phyloP scores from a whole-genome alignment of 148 eudicot species.

The Rhododendron vialii region DNA sequence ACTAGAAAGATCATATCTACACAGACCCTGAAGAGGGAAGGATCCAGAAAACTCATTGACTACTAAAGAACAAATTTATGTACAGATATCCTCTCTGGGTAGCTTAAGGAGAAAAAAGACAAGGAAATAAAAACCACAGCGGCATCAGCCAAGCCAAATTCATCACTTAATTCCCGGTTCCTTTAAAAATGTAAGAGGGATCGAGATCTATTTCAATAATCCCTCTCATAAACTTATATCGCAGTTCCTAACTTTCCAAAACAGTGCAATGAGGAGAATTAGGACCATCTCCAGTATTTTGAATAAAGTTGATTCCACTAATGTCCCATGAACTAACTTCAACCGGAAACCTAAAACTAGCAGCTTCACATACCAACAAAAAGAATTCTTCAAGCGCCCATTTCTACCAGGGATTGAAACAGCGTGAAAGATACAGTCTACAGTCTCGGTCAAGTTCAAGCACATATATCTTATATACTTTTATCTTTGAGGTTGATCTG shows the following conservation, averaged over 20 bases:
- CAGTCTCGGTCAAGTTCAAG: not conserved
- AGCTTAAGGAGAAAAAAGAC: not conserved
- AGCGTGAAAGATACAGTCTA: slow-evolving; percentile 3
- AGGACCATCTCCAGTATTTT: not conserved
- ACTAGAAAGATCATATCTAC: not conserved
- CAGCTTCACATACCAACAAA: slow-evolving; percentile 19
- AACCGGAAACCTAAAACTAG: slow-evolving; percentile 19
- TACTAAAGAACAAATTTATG: slow-evolving; percentile 12
- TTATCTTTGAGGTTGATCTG: slow-evolving; percentile 62
- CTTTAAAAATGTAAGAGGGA: not conserved
- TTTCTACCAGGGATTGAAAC: not conserved
- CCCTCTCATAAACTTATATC: slow-evolving; percentile 1
- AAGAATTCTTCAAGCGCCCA: slow-evolving; percentile 2
- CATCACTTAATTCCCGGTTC: not conserved
- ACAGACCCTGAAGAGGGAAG: too few species aligned
- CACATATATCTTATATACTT: not conserved
- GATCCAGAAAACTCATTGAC: not conserved
- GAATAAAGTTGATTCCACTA: slow-evolving; percentile 1
- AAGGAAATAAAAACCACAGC: not conserved
- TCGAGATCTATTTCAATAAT: not conserved
- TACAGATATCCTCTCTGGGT: not conserved
- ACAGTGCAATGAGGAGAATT: slow-evolving; percentile 6
- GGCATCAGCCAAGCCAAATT: not conserved
- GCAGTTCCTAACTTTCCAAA: not conserved
- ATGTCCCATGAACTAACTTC: slow-evolving; percentile 10